Base-by-base conservation (phyloP, 805 yeast species). In the Hanseniaspora occidentalis region DNA sequence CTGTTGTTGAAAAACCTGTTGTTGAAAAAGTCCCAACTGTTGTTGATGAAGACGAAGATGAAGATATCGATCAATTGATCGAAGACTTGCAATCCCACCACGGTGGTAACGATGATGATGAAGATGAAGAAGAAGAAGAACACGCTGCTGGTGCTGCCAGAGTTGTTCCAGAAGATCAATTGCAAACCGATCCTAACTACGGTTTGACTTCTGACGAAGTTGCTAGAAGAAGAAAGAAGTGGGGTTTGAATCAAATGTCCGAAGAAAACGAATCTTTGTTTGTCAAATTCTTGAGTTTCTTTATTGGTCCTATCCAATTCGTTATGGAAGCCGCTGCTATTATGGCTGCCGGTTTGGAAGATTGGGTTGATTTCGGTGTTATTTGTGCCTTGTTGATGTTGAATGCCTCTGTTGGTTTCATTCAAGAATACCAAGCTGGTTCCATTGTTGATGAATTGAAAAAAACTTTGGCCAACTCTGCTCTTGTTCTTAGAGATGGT, bases 351-450 rank as follows among this genome's bases (percentile, higher is more conserved):
- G 95, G 95, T 79, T 73, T 84, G 57, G 84, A 84, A 70, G 96
- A 88, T 71, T 86, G 96, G 96, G 95, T 86, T 60, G 96, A 86
- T 76, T 86, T 86, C 73, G 96, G 96, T 77, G 96, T 86, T 64
- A 86, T 86, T 62, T 77, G 84, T 66, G 96, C 81, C 68, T 69
- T 86, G 55, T 72, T 86, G 56, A 54, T 79, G 65, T 76, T 86
- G 62, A 86, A 86, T 69, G 96, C 96, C 50, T 68, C 70, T 57
- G 96, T 86, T 64, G 96, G 96, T 76, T 86, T 86, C 79, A 73
- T 84, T 54, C 96, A 86, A 73, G 96, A 86, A 69, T 88, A 70
- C 81, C 95, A 86, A 70, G 96, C 96, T 51, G 96, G 96, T 73
- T 85, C 95, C 48, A 86, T 86, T 73, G 96, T 86, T 53, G 95